Conservation (phyloP, 2,329 filamentous ascomycete species). For the Hymenotorrendiella dingleyae region DNA sequence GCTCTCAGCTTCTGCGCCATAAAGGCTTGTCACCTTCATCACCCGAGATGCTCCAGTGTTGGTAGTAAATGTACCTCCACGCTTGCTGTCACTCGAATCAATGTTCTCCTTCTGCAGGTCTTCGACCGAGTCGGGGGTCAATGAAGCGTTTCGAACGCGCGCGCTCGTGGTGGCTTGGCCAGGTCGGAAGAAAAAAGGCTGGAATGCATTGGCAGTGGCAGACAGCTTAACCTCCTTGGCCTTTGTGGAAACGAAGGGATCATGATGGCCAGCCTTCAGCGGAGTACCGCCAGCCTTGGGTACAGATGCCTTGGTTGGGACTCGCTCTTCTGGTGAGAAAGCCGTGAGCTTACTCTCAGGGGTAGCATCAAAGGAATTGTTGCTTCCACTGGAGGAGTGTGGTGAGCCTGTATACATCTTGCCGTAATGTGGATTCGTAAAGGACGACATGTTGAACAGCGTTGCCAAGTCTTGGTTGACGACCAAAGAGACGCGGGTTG, state of each 20-base stretch:
- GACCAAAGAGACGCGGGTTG: too few relatives aligned
- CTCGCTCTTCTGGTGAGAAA: constrained; percentile 54
- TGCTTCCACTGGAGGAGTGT: constrained; percentile 43
- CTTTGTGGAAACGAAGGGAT: constrained; percentile 45
- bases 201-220: constrained; percentile 57
- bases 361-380: constrained; percentile 55
- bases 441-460: too few relatives aligned
- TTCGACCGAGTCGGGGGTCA: not conserved
- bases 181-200: constrained; percentile 36
- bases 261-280: constrained; percentile 15
- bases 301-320: constrained; percentile 1
- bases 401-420: constrained; percentile 12
- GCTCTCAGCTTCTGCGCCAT: constrained; percentile 13
- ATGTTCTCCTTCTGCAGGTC: constrained; percentile 3
- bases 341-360: constrained; percentile 58
- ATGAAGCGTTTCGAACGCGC: not conserved
- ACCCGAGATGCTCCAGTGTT: constrained; percentile 23
- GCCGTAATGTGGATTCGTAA: not conserved
- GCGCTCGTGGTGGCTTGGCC: constrained; percentile 1
- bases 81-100: not conserved
- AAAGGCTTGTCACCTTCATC: constrained; percentile 24
- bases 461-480: too few relatives aligned
- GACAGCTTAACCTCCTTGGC: constrained; percentile 48
- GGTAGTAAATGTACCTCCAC: constrained; percentile 26
- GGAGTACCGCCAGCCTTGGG: constrained; percentile 21